A percentile compares a stretch with the other conserved stretches of the same genome.
Conservation (phyloP, 2,329 filamentous ascomycete genomes). For the Colletotrichum plurivorum region DNA sequence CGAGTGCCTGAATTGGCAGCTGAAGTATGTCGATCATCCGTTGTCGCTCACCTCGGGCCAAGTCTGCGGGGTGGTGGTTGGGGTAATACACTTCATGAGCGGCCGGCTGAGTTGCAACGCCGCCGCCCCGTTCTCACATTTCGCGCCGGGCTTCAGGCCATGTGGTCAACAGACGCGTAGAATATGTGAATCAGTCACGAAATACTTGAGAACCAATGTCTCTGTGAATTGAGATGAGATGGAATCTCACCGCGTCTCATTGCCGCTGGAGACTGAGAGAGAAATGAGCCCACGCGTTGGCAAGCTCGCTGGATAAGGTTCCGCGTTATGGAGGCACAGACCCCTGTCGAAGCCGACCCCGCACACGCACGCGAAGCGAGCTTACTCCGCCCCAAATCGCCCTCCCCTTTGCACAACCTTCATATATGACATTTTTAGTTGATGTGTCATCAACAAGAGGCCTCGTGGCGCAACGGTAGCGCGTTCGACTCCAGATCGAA, state of each 20-base stretch:
- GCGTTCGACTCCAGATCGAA: constrained; percentile 41
- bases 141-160: no score
- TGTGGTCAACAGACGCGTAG: no score
- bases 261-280: constrained; percentile 18
- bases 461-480: constrained; percentile 40
- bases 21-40: constrained; percentile 6
- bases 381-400: no score
- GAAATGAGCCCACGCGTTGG: constrained; percentile 21
- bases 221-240: not conserved
- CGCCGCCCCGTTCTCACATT: no score
- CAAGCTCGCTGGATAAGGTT: constrained; percentile 31
- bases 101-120: not conserved
- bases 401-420: no score
- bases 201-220: not conserved
- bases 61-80: not conserved
- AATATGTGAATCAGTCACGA: no score
- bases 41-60: not conserved
- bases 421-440: not conserved
- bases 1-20: not conserved
- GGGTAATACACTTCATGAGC: not conserved
- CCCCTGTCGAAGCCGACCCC: not conserved
- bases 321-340: not conserved
- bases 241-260: not conserved
- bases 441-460: accelerated
- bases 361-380: no score